Evolutionary conservation across 139 green algal species (phyloP).

Genomic region (Tetradesmus obliquus): DNA sequence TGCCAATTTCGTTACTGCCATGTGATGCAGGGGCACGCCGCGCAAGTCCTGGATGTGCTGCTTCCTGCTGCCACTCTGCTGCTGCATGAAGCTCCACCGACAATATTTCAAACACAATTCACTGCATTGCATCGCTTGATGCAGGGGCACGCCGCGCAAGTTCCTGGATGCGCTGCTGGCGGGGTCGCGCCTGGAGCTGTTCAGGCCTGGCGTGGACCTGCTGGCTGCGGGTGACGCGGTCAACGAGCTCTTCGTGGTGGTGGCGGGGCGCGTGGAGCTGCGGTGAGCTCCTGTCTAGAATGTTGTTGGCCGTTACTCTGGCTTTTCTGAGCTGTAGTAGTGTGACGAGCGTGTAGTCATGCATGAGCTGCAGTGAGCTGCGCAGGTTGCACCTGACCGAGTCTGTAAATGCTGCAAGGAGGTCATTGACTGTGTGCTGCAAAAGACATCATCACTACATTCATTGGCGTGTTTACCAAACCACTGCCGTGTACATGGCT

Average conservation of each 20-base stretch:
- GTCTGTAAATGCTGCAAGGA: too few relatives aligned
- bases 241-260: constrained; percentile 69
- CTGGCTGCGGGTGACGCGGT: constrained; percentile 61
- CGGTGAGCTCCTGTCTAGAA: not conserved
- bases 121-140: not conserved
- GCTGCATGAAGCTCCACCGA: too few relatives aligned
- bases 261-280: constrained; percentile 46
- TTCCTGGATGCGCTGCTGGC: constrained; percentile 70
- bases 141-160: constrained; percentile 40
- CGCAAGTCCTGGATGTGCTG: constrained; percentile 60
- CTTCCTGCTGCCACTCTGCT: constrained; percentile 41
- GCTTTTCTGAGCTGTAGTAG: not conserved
- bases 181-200: constrained; percentile 65
- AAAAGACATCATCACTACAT: too few relatives aligned
- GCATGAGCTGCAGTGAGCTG: not conserved
- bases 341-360: not conserved
- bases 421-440: too few relatives aligned
- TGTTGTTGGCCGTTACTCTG: not conserved
- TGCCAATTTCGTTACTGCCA: not conserved
- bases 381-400: not conserved
- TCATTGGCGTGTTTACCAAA: too few relatives aligned
- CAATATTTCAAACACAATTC: not conserved
- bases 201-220: constrained; percentile 71
- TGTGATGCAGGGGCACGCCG: constrained; percentile 9
- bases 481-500: too few relatives aligned